Conservation (phyloP, 345 rosid species). For the Geranium brycei region DNA sequence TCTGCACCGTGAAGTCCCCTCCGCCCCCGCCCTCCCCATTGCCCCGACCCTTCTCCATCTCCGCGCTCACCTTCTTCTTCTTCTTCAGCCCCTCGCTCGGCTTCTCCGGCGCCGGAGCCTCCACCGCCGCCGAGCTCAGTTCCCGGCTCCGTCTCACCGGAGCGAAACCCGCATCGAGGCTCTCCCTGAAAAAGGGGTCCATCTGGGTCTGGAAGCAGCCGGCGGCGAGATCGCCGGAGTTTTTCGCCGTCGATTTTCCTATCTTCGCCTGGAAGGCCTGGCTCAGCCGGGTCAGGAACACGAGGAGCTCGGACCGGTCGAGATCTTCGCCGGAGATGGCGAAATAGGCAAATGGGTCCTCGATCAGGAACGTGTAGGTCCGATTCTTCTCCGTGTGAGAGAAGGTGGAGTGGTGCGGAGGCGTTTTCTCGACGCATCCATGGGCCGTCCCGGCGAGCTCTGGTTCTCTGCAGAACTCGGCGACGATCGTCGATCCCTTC, state of each 20-base stretch:
- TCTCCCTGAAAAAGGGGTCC: conserved; percentile 36
- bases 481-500: conserved; percentile 44
- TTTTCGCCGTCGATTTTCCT: conserved; percentile 14
- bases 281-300: conserved; percentile 50
- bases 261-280: conserved; percentile 29
- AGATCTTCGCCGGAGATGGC: conserved; percentile 33
- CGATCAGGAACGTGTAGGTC: conserved; percentile 52
- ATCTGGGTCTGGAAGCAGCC: conserved; percentile 44
- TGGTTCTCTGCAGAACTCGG: conserved; percentile 41
- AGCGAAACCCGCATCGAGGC: conserved; percentile 32
- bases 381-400: conserved; percentile 45
- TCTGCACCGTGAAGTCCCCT: conserved; percentile 27
- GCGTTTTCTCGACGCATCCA: conserved; percentile 53
- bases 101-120: conserved; percentile 17
- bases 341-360: conserved; percentile 46
- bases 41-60: conserved; percentile 14
- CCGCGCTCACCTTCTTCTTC: conserved; percentile 41
- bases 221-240: conserved; percentile 18
- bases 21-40: conserved; percentile 24
- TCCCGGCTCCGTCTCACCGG: conserved; percentile 21
- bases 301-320: conserved; percentile 30
- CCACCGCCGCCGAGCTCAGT: conserved; percentile 28
- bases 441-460: conserved; percentile 43
- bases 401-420: conserved; percentile 57
- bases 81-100: conserved; percentile 47